These are phyloP conservation scores for Saturnispora gosingensis DNA, from an alignment of 805 yeast species.

Conservation along the genomic window DNA sequence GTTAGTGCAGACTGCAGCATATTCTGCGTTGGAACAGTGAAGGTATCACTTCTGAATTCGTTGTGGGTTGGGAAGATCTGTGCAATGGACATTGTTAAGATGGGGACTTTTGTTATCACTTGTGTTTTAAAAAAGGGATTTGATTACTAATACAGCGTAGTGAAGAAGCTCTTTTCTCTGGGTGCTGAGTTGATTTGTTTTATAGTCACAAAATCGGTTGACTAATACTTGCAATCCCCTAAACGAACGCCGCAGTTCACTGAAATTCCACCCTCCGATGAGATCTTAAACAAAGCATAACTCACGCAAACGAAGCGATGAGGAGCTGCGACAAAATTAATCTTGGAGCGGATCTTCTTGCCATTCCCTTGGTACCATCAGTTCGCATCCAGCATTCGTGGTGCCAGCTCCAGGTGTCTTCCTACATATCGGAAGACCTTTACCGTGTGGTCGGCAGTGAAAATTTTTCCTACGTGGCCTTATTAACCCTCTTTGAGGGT, in stretches of 20 bases:
- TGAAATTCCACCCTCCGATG: neutral
- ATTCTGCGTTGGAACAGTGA: slow-evolving; percentile 73
- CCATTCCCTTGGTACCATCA: neutral
- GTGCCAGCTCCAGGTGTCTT: neutral
- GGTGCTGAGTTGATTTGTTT: neutral
- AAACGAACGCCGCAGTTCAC: neutral
- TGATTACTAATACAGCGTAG: neutral
- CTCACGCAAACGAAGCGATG: neutral
- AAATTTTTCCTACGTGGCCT: neutral
- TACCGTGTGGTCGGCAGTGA: neutral
- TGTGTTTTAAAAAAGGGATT: neutral
- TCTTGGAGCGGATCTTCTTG: neutral
- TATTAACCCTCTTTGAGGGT: slow-evolving; percentile 1
- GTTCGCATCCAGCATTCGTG: too few species aligned
- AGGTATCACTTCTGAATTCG: slow-evolving; percentile 72
- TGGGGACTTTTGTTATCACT: neutral
- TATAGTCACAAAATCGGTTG: neutral
- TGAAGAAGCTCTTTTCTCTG: too few species aligned
- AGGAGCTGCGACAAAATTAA: neutral
- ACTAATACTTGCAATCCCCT: neutral
- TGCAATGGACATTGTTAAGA: neutral
- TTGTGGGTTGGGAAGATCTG: slow-evolving; percentile 23
- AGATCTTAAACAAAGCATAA: neutral
- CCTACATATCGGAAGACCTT: neutral
- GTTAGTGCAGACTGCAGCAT: slow-evolving; percentile 55